Percentiles rank a stretch among this genome's conserved stretches.
These are phyloP conservation scores for Cylindrotheca fusiformis DNA, from an alignment of 108 stramenopile species.

Conservation along the genomic window DNA sequence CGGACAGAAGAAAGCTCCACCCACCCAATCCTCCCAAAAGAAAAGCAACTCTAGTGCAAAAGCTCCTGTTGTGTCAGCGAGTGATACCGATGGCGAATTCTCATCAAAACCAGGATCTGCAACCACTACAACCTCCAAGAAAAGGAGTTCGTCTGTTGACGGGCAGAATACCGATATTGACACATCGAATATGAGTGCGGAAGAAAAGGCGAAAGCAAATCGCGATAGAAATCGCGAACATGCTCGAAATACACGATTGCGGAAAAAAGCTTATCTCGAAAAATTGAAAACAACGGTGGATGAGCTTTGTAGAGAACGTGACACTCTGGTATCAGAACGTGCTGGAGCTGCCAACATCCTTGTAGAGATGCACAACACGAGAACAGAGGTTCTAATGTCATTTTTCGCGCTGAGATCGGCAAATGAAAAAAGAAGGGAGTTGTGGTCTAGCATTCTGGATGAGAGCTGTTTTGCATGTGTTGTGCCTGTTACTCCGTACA, in stretches of 20 bases:
- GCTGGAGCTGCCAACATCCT: constrained; percentile 66
- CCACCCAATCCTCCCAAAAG: constrained; percentile 5
- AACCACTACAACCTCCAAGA: constrained; percentile 7
- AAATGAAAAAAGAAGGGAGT: constrained; percentile 70
- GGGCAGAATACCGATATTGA: constrained; percentile 29
- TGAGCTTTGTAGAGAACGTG: constrained; percentile 81
- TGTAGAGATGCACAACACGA: constrained; percentile 80
- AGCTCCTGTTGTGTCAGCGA: constrained; percentile 59
- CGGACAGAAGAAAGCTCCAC: constrained; percentile 11
- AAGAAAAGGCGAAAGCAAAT: constrained; percentile 64
- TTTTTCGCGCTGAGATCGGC: constrained; percentile 77
- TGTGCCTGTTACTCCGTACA: constrained; percentile 91
- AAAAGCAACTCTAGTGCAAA: constrained; percentile 3
- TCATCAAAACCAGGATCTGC: constrained; percentile 16
- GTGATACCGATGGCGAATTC: constrained; percentile 74
- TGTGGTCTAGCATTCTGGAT: constrained; percentile 86
- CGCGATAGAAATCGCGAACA: constrained; percentile 95
- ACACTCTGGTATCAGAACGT: constrained; percentile 73
- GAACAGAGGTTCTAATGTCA: constrained; percentile 79
- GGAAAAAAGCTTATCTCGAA: constrained; percentile 95
- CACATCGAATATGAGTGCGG: constrained; percentile 41
- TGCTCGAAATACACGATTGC: constrained; percentile 87
- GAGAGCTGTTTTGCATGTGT: constrained; percentile 84
- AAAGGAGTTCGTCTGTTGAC: background rate
- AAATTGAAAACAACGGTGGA: constrained; percentile 90